phyloP scores from a whole-genome alignment of 1,139 yeast species.

The Yamadazyma diddensiae region DNA sequence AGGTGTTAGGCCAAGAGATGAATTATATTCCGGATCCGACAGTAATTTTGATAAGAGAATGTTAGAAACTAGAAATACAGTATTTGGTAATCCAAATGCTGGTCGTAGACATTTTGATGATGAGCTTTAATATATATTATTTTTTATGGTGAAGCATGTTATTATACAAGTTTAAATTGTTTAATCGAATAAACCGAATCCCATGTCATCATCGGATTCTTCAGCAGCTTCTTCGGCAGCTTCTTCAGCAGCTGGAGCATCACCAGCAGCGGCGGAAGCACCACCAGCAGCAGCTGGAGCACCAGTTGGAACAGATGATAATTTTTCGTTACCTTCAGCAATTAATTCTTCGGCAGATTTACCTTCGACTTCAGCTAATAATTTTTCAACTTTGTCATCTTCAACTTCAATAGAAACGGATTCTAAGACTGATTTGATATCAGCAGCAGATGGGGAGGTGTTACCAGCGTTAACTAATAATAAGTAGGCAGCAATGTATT shows the following conservation, averaged over 20 bases:
- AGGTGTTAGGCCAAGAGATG: slow-evolving; percentile 25
- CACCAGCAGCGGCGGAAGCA: slow-evolving; percentile 66
- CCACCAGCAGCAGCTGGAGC: slow-evolving; percentile 85
- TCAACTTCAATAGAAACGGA: slow-evolving; percentile 96
- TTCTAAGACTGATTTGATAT: slow-evolving; percentile 83
- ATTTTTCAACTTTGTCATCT: slow-evolving; percentile 79
- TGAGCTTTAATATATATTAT: slow-evolving; percentile 23
- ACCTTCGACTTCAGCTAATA: slow-evolving; percentile 91
- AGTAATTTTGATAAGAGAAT: slow-evolving; percentile 43
- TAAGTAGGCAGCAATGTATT: slow-evolving; percentile 70
- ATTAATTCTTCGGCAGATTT: slow-evolving; percentile 88
- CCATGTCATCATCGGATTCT: slow-evolving; percentile 58
- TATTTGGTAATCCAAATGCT: slow-evolving; percentile 81
- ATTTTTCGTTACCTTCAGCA: slow-evolving; percentile 93
- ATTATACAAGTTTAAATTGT: slow-evolving; percentile 14
- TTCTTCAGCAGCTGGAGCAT: slow-evolving; percentile 68
- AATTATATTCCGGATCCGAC: slow-evolving; percentile 22
- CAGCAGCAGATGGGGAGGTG: slow-evolving; percentile 85
- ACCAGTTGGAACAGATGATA: slow-evolving; percentile 96
- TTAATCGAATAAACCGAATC: slow-evolving; percentile 54
- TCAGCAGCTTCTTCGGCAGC: slow-evolving; percentile 65
- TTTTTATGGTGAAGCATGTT: slow-evolving; percentile 4
- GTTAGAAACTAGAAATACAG: slow-evolving; percentile 60
- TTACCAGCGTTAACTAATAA: slow-evolving; percentile 67
- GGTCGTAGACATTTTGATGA: slow-evolving; percentile 54